These are phyloP conservation scores for Penicilliopsis zonata DNA, from an alignment of 495 filamentous ascomycete species.

Conservation along the genomic window DNA sequence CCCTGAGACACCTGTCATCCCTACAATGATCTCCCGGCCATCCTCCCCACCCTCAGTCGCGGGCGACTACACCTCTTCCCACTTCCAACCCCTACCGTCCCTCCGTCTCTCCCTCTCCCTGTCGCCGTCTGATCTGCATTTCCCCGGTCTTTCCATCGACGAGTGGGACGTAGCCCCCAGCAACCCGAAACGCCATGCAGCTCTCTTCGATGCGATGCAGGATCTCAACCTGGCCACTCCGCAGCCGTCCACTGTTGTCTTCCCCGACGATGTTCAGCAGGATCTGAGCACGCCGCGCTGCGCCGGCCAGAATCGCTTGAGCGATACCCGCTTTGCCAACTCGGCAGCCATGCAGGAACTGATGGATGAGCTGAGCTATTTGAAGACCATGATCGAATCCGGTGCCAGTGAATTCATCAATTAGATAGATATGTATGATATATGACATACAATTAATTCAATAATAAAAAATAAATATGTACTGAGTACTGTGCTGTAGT, in stretches of 20 bases:
- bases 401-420: conserved; percentile 8
- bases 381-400: conserved; percentile 37
- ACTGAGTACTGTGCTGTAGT: neutral
- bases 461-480: too few relatives aligned
- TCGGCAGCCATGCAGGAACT: conserved; percentile 32
- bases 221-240: conserved; percentile 14
- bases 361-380: conserved; percentile 40
- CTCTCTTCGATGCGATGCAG: conserved; percentile 26
- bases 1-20: conserved; percentile 29
- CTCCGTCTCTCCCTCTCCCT: conserved; percentile 21
- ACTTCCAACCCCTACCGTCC: conserved; percentile 16
- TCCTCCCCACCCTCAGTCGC: conserved; percentile 22
- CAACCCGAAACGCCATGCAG: conserved; percentile 35
- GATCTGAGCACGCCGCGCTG: conserved; percentile 4
- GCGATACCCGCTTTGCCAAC: conserved; percentile 16
- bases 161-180: conserved; percentile 26
- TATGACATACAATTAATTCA: neutral
- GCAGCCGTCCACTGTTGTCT: conserved; percentile 8
- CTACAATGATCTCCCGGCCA: conserved; percentile 21
- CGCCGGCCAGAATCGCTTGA: conserved; percentile 9
- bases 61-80: conserved; percentile 18
- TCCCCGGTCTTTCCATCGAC: conserved; percentile 24
- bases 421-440: neutral
- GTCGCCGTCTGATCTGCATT: conserved; percentile 17
- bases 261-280: conserved; percentile 10